Conservation (phyloP, 1,284 basidiomycete species). For the Mycosarcoma maydis region DNA sequence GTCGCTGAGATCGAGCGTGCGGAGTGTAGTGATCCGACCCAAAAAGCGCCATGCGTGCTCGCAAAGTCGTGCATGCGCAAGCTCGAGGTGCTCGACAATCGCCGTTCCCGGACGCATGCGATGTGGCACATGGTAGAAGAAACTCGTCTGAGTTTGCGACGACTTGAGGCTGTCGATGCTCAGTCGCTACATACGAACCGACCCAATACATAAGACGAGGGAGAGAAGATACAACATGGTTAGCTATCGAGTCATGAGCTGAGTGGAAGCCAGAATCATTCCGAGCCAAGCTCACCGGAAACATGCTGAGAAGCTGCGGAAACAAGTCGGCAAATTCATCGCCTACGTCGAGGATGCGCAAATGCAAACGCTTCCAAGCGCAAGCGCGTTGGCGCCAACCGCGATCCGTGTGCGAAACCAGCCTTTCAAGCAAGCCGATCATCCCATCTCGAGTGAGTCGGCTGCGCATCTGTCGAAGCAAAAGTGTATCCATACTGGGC, state of each 20-base stretch:
- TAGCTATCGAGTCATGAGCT: too few relatives aligned
- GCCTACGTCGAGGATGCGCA: slow-evolving; percentile 16
- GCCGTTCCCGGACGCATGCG: neutral
- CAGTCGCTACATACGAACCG: neutral
- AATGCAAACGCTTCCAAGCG: slow-evolving; percentile 12
- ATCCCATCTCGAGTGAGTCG: slow-evolving; percentile 18
- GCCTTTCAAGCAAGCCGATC: slow-evolving; percentile 12
- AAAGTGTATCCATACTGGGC: slow-evolving; percentile 12
- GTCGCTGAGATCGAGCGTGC: slow-evolving; percentile 24
- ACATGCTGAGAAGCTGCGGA: slow-evolving; percentile 11
- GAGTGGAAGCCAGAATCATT: too few relatives aligned
- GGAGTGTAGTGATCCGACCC: slow-evolving; percentile 6
- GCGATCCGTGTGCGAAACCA: neutral
- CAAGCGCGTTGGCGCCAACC: slow-evolving; percentile 8
- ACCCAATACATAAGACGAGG: neutral
- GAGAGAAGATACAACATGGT: neutral
- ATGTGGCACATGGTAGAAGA: slow-evolving; percentile 14
- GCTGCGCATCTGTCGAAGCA: slow-evolving; percentile 20
- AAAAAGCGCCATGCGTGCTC: slow-evolving; percentile 23
- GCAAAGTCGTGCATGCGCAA: slow-evolving; percentile 16
- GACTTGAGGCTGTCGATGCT: slow-evolving; percentile 14
- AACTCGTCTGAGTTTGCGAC: slow-evolving; percentile 9
- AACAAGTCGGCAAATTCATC: slow-evolving; percentile 27
- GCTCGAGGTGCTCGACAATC: slow-evolving; percentile 19
- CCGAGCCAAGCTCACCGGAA: slow-evolving; percentile 7